Evolutionary conservation across 73 alveolate species (phyloP).

Genomic region (Tetrahymena thermophila): DNA sequence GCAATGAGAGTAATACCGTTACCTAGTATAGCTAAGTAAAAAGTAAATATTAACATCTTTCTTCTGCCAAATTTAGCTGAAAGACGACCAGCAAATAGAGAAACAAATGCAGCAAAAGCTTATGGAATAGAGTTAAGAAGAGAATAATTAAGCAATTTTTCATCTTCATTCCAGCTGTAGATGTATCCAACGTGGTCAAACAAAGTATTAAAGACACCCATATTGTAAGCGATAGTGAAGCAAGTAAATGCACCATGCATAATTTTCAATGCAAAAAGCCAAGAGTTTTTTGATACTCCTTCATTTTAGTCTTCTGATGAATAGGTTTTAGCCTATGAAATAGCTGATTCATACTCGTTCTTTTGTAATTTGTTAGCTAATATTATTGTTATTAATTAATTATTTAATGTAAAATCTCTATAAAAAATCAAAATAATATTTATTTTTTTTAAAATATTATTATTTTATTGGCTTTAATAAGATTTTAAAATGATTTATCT

Average conservation of each 20-base stretch:
- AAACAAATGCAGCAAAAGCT: not conserved
- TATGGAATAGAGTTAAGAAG: not conserved
- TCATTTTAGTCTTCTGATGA: not conserved
- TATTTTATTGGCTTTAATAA: too few species aligned
- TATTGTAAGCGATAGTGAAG: not conserved
- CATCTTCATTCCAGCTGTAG: not conserved
- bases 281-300: not conserved
- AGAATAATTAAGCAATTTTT: not conserved
- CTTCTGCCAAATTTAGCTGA: slow-evolving; percentile 1
- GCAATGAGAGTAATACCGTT: not conserved
- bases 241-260: not conserved
- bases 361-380: not conserved
- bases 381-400: too few species aligned
- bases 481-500: too few species aligned
- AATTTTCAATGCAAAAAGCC: not conserved
- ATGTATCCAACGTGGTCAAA: not conserved
- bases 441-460: too few species aligned
- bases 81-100: not conserved
- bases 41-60: not conserved
- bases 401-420: too few species aligned
- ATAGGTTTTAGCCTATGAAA: not conserved
- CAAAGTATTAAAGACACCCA: not conserved
- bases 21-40: not conserved
- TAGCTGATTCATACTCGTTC: not conserved
- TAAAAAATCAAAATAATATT: too few species aligned